Evolutionary conservation across 2,329 filamentous ascomycete genomes (phyloP).

Genomic region (Hypoxylon sp.): DNA sequence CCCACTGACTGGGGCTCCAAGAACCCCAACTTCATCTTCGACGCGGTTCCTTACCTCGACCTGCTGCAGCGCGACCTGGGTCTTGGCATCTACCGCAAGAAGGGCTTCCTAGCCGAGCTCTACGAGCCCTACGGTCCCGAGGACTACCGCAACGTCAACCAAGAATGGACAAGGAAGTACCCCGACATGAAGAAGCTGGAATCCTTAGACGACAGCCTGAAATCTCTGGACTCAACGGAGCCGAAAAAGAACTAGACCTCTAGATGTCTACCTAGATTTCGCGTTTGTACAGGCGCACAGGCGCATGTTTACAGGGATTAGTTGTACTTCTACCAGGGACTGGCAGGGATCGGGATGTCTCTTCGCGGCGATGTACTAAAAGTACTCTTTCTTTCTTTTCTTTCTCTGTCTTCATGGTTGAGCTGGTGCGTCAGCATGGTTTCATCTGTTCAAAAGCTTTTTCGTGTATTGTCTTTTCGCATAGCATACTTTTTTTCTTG

Average conservation of each 20-base stretch:
- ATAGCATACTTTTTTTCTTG: slow-evolving; percentile 28
- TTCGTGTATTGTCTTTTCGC: slow-evolving; percentile 22
- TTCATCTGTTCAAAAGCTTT: slow-evolving; percentile 22
- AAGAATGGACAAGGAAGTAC: slow-evolving; percentile 60
- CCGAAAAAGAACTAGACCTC: slow-evolving; percentile 21
- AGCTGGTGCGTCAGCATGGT: slow-evolving; percentile 29
- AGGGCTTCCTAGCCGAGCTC: slow-evolving; percentile 63
- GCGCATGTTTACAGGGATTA: slow-evolving; percentile 11
- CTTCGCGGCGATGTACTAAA: slow-evolving; percentile 35
- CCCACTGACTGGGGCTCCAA: slow-evolving; percentile 72
- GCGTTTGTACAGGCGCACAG: slow-evolving; percentile 9
- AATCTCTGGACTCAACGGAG: slow-evolving; percentile 20
- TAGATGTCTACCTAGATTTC: slow-evolving; percentile 20
- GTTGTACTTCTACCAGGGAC: slow-evolving; percentile 36
- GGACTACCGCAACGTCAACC: slow-evolving; percentile 67
- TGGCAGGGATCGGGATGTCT: slow-evolving; percentile 30
- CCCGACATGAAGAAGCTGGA: slow-evolving; percentile 39
- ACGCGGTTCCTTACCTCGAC: slow-evolving; percentile 80
- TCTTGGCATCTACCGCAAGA: slow-evolving; percentile 67
- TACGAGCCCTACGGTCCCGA: slow-evolving; percentile 69
- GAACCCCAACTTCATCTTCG: slow-evolving; percentile 80
- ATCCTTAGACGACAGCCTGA: slow-evolving; percentile 31
- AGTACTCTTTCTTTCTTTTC: slow-evolving; percentile 22
- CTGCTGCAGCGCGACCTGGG: slow-evolving; percentile 75
- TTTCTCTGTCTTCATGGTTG: slow-evolving; percentile 13